Base-by-base conservation (phyloP, 2,329 filamentous ascomycete species). In the Fusarium poae region DNA sequence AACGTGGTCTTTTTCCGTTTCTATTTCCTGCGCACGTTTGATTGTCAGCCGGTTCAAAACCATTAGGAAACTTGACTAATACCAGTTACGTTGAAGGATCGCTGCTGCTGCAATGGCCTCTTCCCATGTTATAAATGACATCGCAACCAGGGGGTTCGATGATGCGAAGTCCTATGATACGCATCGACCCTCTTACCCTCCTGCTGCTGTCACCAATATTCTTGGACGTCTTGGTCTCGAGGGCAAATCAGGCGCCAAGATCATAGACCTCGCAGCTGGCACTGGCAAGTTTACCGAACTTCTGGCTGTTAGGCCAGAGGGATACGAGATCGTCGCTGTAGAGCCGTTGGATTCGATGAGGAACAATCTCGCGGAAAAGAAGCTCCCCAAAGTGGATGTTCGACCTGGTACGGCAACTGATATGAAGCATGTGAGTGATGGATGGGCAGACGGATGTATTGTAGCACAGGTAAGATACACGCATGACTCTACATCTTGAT, bases 261-360 rank as follows among this genome's bases (percentile, higher is more conserved):
- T 92, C 40, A 76, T 92, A 25, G 90, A 92, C 75, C 80, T 92
- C 20, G 90, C 85, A 2, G 88, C 89, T 5, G 90, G 90, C 1
- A 92, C 90, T 1, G 91, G 91, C 27, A 92, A 92, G 73, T 89
- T 92, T 73, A 92, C 90, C 0, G 87, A 90, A 75, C 71, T 84
- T 20, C 81, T 93, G 34, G 86, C 87, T 9, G 79, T 77, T 16
- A 81, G 89, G 30, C 80, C 83, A 1, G 91, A 92, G 77, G 74
- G 79, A 9, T 92, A 86, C 77, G 74, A 86, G 42, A 81, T 93
- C 65, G 73, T 89, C 45, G 86, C 89, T 46, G 81, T 92, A 49
- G 85, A 92, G 77, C 90, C 90, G 25, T 86, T 91, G 72, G 80
- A 79, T 57, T 84, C 82, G 8, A 93, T 93, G 91, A 82, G 90